A percentile compares a stretch with the other conserved stretches of the same genome.
phyloP scores from a whole-genome alignment of 768 basidiomycete species.

The Heimioporus sp. region DNA sequence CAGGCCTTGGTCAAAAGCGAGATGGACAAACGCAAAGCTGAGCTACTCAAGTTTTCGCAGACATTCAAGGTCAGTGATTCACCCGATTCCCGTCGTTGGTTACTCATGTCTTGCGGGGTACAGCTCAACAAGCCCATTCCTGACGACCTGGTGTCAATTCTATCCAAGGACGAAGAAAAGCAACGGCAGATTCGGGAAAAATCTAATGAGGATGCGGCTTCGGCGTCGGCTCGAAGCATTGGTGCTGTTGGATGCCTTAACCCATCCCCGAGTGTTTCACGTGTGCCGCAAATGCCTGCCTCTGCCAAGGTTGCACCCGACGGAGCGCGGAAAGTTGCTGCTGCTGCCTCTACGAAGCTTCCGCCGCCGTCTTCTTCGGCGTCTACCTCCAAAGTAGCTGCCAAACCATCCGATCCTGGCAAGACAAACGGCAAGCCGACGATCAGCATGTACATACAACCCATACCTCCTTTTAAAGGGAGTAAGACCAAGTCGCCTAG shows the following conservation, averaged over 20 bases:
- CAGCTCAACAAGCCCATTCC: slow-evolving; percentile 95
- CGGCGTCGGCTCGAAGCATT: slow-evolving; percentile 67
- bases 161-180: slow-evolving; percentile 93
- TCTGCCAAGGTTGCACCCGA: slow-evolving; percentile 32
- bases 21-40: slow-evolving; percentile 92
- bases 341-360: slow-evolving; percentile 24
- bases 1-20: slow-evolving; percentile 87
- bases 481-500: slow-evolving; percentile 38
- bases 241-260: slow-evolving; percentile 43
- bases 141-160: slow-evolving; percentile 87
- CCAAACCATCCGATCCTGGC: slow-evolving; percentile 30
- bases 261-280: slow-evolving; percentile 48
- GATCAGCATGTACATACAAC: slow-evolving; percentile 77
- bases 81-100: background rate
- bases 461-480: slow-evolving; percentile 91
- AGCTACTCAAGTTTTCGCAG: slow-evolving; percentile 89
- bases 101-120: background rate
- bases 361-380: slow-evolving; percentile 28
- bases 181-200: slow-evolving; percentile 82
- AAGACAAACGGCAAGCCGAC: slow-evolving; percentile 43
- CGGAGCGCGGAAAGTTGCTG: slow-evolving; percentile 25
- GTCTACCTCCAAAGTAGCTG: slow-evolving; percentile 29
- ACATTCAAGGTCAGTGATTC: slow-evolving; percentile 80
- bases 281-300: slow-evolving; percentile 33
- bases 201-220: slow-evolving; percentile 63